Base-by-base conservation (phyloP, 2,329 filamentous ascomycete genomes). In the Neoarthrinium moseri region DNA sequence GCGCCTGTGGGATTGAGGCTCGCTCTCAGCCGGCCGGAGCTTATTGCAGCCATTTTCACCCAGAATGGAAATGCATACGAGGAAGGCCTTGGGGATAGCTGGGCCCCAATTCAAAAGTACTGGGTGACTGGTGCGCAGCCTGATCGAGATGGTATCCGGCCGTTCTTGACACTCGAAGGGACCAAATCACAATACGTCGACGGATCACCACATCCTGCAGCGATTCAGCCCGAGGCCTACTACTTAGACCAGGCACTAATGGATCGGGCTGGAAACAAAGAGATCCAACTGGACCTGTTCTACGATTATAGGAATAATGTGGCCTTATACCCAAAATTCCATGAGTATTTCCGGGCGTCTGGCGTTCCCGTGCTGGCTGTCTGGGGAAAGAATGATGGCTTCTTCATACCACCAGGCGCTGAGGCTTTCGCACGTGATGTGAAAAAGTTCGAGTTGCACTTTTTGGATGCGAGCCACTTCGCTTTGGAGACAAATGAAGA, bases 41-140 rank as follows among this genome's bases (percentile, higher is more conserved):
- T 67, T 10, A 63, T 83, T 43, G 64, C 67, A 29, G 75, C 77
- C 12, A 77, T 84, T 50, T 68, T 84, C 45, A 66, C 71, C 3
- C 80, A 84, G 53, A 83, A 83, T 54, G 81, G 79, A 32, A 85
- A 84, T 52, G 79, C 80, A 12, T 84, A 83, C 54, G 63, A 55
- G 4, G 77, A 80, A 51, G 81, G 80, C 4, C 64, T 84, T 5
- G 71, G 71, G 12, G 53, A 58, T 17, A 77, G 80, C 60, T 81
- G 78, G 77, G 66, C 64, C 4, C 71, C 73, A 1, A 51, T 80
- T 22, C 55, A 64, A 40, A 57, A 64, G 22, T 69, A 73, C 47
- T 81, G 77, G 77, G 63, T 49, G 1, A 67, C 63, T 4, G 56
- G 63, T 12, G 56, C 60, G 11, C 47, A 56, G 4, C 53, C 59